phyloP scores from a whole-genome alignment of 179 eudicot genomes.

The Spergularia azorica region DNA sequence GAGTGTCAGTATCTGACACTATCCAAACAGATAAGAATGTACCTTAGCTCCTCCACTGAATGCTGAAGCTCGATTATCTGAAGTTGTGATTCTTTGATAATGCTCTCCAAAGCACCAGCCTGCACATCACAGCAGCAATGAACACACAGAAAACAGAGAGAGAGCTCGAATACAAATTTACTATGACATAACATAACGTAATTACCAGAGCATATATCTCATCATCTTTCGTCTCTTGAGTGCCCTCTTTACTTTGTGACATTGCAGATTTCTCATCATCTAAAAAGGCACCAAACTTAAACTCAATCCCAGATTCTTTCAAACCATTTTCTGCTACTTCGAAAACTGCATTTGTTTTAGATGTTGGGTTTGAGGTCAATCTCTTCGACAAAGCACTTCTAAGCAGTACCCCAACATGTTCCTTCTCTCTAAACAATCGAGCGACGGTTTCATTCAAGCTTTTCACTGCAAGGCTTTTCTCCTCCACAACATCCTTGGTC shows the following conservation, averaged over 20 bases:
- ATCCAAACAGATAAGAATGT: conserved; percentile 17
- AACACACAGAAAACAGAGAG: conserved; percentile 10
- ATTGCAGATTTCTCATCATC: conserved; percentile 35
- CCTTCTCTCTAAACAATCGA: conserved; percentile 79
- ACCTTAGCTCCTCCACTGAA: conserved; percentile 86
- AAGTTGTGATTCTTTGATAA: conserved; percentile 83
- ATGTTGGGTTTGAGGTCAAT: conserved; percentile 52
- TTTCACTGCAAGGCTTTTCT: conserved; percentile 70
- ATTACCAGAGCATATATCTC: conserved; percentile 89
- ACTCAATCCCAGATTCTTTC: conserved; percentile 81
- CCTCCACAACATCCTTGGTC: conserved; percentile 61
- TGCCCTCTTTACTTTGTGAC: conserved; percentile 38
- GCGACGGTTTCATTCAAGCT: conserved; percentile 72
- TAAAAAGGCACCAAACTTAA: conserved; percentile 52
- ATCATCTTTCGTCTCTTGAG: conserved; percentile 62
- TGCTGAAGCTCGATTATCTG: conserved; percentile 95
- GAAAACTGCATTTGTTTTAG: conserved; percentile 72
- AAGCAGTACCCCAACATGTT: conserved; percentile 80
- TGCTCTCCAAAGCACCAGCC: conserved; percentile 98
- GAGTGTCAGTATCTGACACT: background rate
- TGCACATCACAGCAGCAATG: conserved; percentile 29
- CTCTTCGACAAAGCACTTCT: conserved; percentile 89
- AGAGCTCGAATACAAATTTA: background rate
- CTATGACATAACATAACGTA: background rate
- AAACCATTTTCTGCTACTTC: conserved; percentile 88